These are phyloP conservation scores for Lodderomyces margitis DNA, from an alignment of 1,139 yeast genomes.

Conservation along the genomic window DNA sequence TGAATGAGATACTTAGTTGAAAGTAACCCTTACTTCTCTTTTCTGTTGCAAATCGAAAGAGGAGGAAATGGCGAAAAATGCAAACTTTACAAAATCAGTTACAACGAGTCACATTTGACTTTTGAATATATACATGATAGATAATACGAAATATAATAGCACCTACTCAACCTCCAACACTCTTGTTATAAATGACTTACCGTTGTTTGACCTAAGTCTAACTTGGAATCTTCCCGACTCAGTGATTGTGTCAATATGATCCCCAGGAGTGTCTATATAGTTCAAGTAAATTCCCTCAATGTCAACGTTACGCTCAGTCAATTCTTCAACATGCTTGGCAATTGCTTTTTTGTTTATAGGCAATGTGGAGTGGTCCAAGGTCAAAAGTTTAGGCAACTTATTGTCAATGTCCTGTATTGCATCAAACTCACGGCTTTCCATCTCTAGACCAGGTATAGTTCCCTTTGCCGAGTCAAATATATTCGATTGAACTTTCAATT, in stretches of 20 bases:
- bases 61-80: too few species aligned
- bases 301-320: conserved; percentile 21
- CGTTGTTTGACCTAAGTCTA: conserved; percentile 25
- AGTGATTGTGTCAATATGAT: conserved; percentile 19
- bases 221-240: conserved; percentile 33
- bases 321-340: conserved; percentile 19
- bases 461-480: conserved; percentile 1
- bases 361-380: conserved; percentile 19
- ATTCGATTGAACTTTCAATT: conserved; percentile 7
- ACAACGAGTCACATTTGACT: background rate
- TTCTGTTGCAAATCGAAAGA: background rate
- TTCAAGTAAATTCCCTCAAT: conserved; percentile 17
- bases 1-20: too few species aligned
- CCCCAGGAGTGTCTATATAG: conserved; percentile 14
- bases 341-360: conserved; percentile 32
- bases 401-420: conserved; percentile 32
- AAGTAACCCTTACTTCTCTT: too few species aligned
- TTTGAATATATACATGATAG: background rate
- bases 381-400: conserved; percentile 29
- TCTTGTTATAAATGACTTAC: conserved; percentile 13
- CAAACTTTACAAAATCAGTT: background rate
- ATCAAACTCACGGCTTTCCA: conserved; percentile 8
- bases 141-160: background rate
- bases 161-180: conserved; percentile 12
- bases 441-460: conserved; percentile 3